Base-by-base conservation (phyloP, 352 stramenopile genomes). In the Globisporangium paroecandrum region DNA sequence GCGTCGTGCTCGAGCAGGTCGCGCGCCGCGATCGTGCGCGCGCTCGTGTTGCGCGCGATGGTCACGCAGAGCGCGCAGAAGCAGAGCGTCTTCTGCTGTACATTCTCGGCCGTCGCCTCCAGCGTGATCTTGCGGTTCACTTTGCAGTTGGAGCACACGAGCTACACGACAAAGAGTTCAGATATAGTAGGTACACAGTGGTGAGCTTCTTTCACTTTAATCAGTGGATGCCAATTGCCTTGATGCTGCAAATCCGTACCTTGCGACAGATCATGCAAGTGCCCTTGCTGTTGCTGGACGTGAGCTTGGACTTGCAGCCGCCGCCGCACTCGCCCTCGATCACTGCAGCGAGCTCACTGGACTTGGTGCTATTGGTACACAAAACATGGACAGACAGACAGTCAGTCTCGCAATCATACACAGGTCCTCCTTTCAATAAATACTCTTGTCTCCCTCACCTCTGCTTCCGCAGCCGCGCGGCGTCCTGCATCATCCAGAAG, bases 401-500 rank as follows among this genome's bases (percentile, higher is more conserved):
- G 24, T 2, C 46, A 18, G 9, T 10, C 29, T 8, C 32, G 32
- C 32, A 36, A 9, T 36, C 32, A 36, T 9, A 36, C 32, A 36
- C 27, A 36, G 7, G 5, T 36, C 32, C 1, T 36, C 32, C 0
- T 36, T 22, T 24, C 27, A 36, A 43, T 13, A 9, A 65, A 38
- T 47, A 36, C n/a, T 49, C n/a, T 27, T 29, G 2, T n/a, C 56
- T 7, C 49, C 32, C 4, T 36, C 27, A 70, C 65, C 65, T 61
- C 57, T 65, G 56, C n/a, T 53, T 53, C 4, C 70, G 8, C 63
- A 78, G 74, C 60, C 66, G 57, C 69, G 72, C 32, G 58, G 74
- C 73, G 41, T 83, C 72, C 54, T 75, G 74, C 65, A 79, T 61
- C 76, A 83, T 83, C 76, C 74, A 83, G 12, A 73, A 68, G 34